Conservation (phyloP, 2,329 filamentous ascomycete genomes). For the Ceratocystis cubensis region DNA sequence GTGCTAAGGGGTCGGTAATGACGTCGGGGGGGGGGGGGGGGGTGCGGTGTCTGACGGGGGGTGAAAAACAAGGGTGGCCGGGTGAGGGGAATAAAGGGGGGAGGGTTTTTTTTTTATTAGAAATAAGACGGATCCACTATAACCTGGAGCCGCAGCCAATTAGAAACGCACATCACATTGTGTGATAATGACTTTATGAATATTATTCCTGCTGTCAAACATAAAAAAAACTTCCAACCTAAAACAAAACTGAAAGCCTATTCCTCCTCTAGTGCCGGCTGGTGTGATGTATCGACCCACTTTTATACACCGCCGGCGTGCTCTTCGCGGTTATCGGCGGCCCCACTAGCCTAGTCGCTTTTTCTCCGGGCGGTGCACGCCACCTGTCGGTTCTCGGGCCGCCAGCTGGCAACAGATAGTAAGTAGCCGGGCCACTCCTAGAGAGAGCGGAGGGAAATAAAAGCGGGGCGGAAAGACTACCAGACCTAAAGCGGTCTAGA, state of each 20-base stretch:
- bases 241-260: too few relatives aligned
- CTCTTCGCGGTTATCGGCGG: background rate
- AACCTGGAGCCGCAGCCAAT: background rate
- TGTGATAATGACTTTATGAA: conserved; percentile 1
- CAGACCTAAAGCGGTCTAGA: conserved; percentile 19
- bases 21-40: too few relatives aligned
- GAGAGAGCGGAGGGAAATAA: conserved; percentile 12
- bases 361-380: background rate
- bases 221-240: background rate
- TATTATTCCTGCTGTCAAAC: background rate
- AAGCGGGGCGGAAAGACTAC: conserved; percentile 12
- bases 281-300: background rate
- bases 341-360: background rate
- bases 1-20: conserved; percentile 1
- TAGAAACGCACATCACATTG: background rate
- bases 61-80: background rate
- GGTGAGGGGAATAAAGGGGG: background rate
- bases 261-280: background rate
- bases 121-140: background rate
- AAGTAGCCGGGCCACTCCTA: background rate
- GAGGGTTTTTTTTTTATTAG: background rate
- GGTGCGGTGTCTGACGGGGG: too few relatives aligned
- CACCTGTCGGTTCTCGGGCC: background rate
- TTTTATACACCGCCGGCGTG: background rate
- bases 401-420: conserved; percentile 17